These are phyloP conservation scores for Syncephalis fuscata DNA, from an alignment of 371 early-diverging fungal genomes.

Conservation along the genomic window DNA sequence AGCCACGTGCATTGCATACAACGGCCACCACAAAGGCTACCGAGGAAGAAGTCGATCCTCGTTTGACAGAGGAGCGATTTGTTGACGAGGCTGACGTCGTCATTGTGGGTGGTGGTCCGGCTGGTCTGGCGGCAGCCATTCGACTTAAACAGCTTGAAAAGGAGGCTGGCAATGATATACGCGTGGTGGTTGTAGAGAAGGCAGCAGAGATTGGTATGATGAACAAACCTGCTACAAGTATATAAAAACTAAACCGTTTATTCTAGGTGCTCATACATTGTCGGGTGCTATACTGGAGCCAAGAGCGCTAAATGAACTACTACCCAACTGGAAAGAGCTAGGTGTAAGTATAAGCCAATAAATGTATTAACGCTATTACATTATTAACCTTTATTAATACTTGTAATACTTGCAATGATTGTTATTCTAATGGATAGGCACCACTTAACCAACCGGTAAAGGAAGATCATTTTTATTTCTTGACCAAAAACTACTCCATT, in stretches of 20 bases:
- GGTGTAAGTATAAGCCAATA: constrained; percentile 49
- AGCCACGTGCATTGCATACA: neutral
- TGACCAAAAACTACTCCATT: constrained; percentile 64
- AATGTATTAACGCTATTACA: no score
- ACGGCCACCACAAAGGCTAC: neutral
- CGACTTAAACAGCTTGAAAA: constrained; percentile 78
- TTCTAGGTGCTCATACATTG: constrained; percentile 75
- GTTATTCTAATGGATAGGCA: constrained; percentile 21
- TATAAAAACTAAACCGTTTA: neutral
- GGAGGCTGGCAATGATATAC: constrained; percentile 66
- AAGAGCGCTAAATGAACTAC: constrained; percentile 80
- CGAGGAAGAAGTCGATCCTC: constrained; percentile 12
- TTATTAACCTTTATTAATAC: neutral
- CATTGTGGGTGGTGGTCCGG: constrained; percentile 93
- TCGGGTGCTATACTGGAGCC: constrained; percentile 94
- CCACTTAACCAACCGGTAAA: constrained; percentile 81
- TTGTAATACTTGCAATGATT: constrained; percentile 13
- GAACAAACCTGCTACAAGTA: constrained; percentile 4
- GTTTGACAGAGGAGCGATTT: constrained; percentile 29
- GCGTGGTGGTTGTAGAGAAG: constrained; percentile 90
- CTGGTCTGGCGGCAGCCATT: constrained; percentile 91
- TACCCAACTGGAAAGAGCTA: constrained; percentile 94
- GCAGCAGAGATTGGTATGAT: constrained; percentile 89
- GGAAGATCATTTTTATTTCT: constrained; percentile 69
- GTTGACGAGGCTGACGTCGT: constrained; percentile 89